These are phyloP conservation scores for Aspergillus floridensis DNA, from an alignment of 2,329 filamentous ascomycete genomes.

Conservation along the genomic window DNA sequence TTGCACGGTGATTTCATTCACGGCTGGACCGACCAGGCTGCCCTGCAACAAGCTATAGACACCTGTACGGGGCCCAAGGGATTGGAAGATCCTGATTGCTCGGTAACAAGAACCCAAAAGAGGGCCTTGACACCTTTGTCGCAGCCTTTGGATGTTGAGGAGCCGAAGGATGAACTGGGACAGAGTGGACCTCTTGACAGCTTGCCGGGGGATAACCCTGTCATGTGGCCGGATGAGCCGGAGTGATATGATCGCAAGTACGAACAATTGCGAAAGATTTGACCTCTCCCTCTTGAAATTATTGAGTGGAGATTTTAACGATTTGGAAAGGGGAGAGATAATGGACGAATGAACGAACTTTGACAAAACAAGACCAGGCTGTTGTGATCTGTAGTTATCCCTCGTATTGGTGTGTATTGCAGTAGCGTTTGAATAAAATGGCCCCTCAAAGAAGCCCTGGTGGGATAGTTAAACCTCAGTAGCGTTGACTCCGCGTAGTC, in stretches of 20 bases:
- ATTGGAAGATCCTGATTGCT: conserved; percentile 15
- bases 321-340: not conserved
- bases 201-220: conserved; percentile 18
- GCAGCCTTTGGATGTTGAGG: conserved; percentile 9
- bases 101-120: conserved; percentile 17
- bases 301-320: not conserved
- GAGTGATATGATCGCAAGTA: not conserved
- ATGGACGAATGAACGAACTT: no score
- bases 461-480: not conserved
- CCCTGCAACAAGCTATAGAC: conserved; percentile 40
- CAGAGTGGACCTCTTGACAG: conserved; percentile 12
- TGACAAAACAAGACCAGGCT: no score
- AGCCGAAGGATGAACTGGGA: conserved; percentile 17
- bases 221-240: conserved; percentile 2
- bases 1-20: conserved; percentile 57
- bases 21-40: conserved; percentile 44
- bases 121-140: conserved; percentile 9
- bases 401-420: not conserved
- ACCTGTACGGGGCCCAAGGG: conserved; percentile 21
- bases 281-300: not conserved
- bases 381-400: no score
- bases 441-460: not conserved
- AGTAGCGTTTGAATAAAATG: not conserved
- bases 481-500: not conserved
- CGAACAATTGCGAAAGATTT: no score